Evolutionary conservation across 345 rosid genomes (phyloP), one percentile per base, ranked within the genome.

Genomic region (Melaleuca alternifolia): DNA sequence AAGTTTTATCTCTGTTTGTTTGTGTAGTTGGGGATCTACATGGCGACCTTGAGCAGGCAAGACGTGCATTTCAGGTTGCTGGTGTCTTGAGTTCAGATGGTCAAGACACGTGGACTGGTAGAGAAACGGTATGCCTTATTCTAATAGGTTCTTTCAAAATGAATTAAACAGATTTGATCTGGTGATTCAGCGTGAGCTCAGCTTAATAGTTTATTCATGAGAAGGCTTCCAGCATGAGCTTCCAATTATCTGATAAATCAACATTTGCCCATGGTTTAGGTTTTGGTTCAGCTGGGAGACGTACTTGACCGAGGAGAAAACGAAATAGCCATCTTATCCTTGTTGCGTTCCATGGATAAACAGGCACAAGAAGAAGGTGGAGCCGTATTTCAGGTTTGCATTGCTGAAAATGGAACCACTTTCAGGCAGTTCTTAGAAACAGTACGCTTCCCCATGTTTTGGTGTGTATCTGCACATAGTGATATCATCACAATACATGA

Each of bases 341-440:
- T 95, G 84, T 85, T 97, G 83, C 92, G 91, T 88, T 96, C 95
- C 61, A 90, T 96, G 85, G 94, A 92, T 88, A 86, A 88, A 85
- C 99, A 95, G 89, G 98, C 98, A 37, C 94, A 94, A 89, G 93
- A 95, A 56, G 88, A 94, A 83, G 98, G 99, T 37, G 98, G 98
- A 86, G 99, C 96, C 61, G 95, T 97, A 85, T 96, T 97, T 84
- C 98, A 96, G 98, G 98, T 97, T 90, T 83, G 88, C 86, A 81
- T 50, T 71, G 84, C 87, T 85, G 51, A 83, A 75, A 76, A 18
- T 71, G 81, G 81, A 37, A 71, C 48, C 81, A 71, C 24, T 37
- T 37, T 71, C 30, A n/a, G 59, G 86, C 86, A 6, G 50, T 51
- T 62, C 71, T 11, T 23, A 28, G 23, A 18, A 59, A 82, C 15